Conservation (phyloP, 345 rosid genomes). For the Leavenworthia alabamica region DNA sequence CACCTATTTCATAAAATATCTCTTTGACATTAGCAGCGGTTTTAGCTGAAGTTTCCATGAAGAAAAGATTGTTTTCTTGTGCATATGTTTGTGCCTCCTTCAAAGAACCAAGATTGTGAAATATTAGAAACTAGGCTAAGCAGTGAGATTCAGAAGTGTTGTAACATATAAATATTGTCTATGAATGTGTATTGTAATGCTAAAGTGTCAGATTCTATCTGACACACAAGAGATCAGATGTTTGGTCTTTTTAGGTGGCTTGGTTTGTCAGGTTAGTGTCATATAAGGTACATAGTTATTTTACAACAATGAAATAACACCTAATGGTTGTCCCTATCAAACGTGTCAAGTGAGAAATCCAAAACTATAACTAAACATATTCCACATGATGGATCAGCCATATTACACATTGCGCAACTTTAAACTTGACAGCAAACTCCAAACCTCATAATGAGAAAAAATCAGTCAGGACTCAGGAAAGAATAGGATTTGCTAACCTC, state of each 20-base stretch:
- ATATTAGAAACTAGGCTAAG: conserved; percentile 1
- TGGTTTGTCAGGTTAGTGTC: conserved; percentile 4
- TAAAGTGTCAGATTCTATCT: too few relatives aligned
- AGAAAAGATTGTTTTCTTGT: conserved; percentile 86
- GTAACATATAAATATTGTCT: not conserved
- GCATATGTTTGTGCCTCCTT: conserved; percentile 92
- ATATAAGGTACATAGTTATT: not conserved
- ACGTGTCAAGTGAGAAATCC: not conserved
- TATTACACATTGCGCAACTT: too few relatives aligned
- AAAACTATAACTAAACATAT: too few relatives aligned
- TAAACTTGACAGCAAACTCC: not conserved
- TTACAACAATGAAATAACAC: not conserved
- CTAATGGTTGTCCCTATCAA: conserved; percentile 5
- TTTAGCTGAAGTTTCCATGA: conserved; percentile 97
- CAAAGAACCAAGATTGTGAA: conserved; percentile 1
- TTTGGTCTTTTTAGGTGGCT: conserved; percentile 5
- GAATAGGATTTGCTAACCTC: conserved; percentile 62
- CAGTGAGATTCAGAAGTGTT: conserved; percentile 1
- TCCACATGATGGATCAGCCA: too few relatives aligned
- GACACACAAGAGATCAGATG: not conserved
- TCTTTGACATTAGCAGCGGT: conserved; percentile 87
- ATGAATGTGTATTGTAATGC: not conserved
- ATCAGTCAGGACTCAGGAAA: too few relatives aligned
- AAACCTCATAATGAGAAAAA: not conserved
- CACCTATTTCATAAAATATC: conserved; percentile 86